A percentile compares a stretch with the other conserved stretches of the same genome.
Evolutionary conservation across 371 early-diverging fungal genomes (phyloP).

Genomic region (Mortierella sp.): DNA sequence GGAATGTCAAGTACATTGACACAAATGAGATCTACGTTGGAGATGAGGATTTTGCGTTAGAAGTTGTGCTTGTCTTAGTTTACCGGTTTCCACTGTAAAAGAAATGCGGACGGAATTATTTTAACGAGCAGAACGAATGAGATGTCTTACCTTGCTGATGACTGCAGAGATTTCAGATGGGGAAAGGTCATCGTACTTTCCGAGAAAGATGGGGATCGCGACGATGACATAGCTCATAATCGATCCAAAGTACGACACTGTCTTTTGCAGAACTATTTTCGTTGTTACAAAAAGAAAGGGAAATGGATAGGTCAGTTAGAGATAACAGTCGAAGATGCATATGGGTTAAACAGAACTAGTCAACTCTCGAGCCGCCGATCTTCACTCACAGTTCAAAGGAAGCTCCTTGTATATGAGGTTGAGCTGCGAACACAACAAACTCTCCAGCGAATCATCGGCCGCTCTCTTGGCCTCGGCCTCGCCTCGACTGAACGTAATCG

Average conservation of each 20-base stretch:
- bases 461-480: conserved; percentile 73
- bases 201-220: conserved; percentile 86
- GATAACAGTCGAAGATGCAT: neutral
- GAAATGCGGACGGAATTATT: neutral
- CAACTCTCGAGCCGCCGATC: too few relatives aligned
- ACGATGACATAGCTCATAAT: conserved; percentile 89
- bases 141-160: conserved; percentile 74
- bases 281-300: neutral
- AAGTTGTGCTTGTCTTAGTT: neutral
- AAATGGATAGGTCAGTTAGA: neutral
- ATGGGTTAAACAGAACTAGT: neutral
- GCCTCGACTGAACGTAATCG: conserved; percentile 85
- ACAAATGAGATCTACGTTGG: conserved; percentile 75
- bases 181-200: conserved; percentile 78
- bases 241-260: conserved; percentile 85
- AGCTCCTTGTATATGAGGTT: conserved; percentile 74
- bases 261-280: conserved; percentile 70
- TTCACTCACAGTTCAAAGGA: conserved; percentile 69
- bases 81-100: neutral
- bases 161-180: conserved; percentile 78
- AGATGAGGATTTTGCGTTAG: neutral
- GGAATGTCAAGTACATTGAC: conserved; percentile 82
- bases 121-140: neutral
- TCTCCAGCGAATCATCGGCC: conserved; percentile 68
- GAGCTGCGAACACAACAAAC: conserved; percentile 69